Base-by-base conservation (phyloP, 2,329 filamentous ascomycete species). In the Colletotrichum acutatum region DNA sequence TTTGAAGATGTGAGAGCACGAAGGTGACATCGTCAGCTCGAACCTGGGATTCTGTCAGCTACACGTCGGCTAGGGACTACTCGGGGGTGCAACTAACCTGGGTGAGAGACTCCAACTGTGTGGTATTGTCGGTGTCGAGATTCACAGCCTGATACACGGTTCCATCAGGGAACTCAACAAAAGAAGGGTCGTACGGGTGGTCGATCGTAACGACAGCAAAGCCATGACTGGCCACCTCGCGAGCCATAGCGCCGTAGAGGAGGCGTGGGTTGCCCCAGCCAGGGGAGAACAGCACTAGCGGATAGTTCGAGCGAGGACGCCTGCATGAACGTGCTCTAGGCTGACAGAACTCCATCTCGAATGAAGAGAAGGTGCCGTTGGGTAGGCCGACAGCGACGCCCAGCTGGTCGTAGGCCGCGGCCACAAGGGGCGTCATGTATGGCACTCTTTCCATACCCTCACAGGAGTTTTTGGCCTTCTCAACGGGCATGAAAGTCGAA, bases 161-260 rank as follows among this genome's bases (percentile, higher is more conserved):
- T 4, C 82, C 86, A 67, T 87, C 78, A 0, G 86, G 84, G n/a
- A 86, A 87, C 67, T 87, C 82, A 9, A 89, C 82, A 24, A 86
- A 79, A 0, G 77, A 69, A 0, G 83, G 80, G 60, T 89, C 86
- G 60, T 85, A 84, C 0, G 87, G 82, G 63, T 89, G 87, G 68
- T 89, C 88, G 28, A 89, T 78, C 0, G 86, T 79, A 14, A 87
- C 78, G 2, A 89, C 84, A 0, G 83, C 79, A 61, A 83, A 85
- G 0, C 87, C 87, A 6, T 83, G 79, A 19, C 84, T 85, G 0
- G 86, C 85, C 3, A 89, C 79, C 4, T 85, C 83, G 2, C 82
- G 82, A 1, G 86, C 84, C 70, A 85, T 80, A 5, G 81, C 82
- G 4, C 78, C 81, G 75, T 89, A 86, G 1, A 86, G 58, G 0